Conservation (phyloP, 2,329 filamentous ascomycete species). For the Emmonsiellopsis sp. region DNA sequence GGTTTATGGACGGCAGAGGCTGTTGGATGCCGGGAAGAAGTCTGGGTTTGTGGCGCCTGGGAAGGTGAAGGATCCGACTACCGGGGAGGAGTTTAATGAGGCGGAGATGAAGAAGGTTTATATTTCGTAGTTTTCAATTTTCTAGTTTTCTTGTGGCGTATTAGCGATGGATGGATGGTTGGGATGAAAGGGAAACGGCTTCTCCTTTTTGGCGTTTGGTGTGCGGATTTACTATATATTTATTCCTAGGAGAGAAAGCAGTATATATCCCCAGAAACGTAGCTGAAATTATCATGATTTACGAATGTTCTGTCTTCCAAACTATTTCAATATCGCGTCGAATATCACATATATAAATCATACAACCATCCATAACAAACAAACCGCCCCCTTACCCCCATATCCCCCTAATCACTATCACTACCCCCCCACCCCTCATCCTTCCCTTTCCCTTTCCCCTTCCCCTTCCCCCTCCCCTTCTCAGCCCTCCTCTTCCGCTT, state of each 20-base stretch:
- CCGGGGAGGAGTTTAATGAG: conserved; percentile 56
- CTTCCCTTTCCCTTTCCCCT: conserved; percentile 27
- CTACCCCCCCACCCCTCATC: conserved; percentile 26
- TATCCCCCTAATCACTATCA: conserved; percentile 19
- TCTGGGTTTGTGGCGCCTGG: conserved; percentile 55
- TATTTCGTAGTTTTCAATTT: conserved; percentile 55
- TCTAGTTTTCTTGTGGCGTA: not conserved
- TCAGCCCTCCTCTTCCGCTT: conserved; percentile 25
- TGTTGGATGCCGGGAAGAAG: conserved; percentile 72
- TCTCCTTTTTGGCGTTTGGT: not conserved
- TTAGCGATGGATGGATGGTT: not conserved
- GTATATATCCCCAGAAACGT: not conserved
- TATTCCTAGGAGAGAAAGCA: not conserved
- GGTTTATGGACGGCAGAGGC: conserved; percentile 67
- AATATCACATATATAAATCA: too few species aligned
- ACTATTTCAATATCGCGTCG: too few species aligned
- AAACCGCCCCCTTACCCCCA: not conserved
- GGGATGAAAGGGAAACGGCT: not conserved
- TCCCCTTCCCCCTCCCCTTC: conserved; percentile 27
- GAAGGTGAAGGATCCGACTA: conserved; percentile 69
- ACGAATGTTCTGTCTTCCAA: not conserved
- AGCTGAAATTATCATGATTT: not conserved
- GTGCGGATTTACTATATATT: not conserved
- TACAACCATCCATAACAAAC: too few species aligned
- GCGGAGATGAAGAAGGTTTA: conserved; percentile 75